Evolutionary conservation across 2,329 filamentous ascomycete genomes (phyloP), one percentile per base, ranked within the genome.

Genomic region (Diplodia intermedia): DNA sequence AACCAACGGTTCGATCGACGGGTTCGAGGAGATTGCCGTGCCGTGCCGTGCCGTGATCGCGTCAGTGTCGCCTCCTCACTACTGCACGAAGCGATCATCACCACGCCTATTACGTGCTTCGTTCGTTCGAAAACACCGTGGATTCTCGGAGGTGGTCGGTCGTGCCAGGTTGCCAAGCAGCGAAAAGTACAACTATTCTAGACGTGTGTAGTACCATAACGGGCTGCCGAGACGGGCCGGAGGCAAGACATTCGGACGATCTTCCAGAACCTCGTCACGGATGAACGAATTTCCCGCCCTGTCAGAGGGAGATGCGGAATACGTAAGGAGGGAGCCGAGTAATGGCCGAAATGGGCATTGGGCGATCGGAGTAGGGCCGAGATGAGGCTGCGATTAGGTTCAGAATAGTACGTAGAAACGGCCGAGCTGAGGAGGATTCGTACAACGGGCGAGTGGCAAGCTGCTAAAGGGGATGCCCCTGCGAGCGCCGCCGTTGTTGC

Each of bases 321-420:
- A 47, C 43, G 43, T 47, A 47, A 47, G 43, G 43, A 47, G 43
- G 2, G n/a, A 9, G 18, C 43, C 43, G 43, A 47, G 43, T 47
- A 47, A 47, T 20, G 43, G 43, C 43, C 43, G 43, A 47, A 20
- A 47, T 20, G 43, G 43, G 8, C 20, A 31, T 31, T 53, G 50
- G 50, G 23, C 50, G 50, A 53, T 26, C 50, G 26, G 26, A 53
- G 50, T 53, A 53, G 50, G 50, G 50, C 50, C 50, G 50, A 53
- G 50, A 29, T 53, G 23, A 53, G 29, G 50, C 14, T 18, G 50
- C 23, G 26, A 53, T 53, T 14, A 29, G n/a, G 43, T 47, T 11
- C n/a, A 47, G 43, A 18, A 18, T n/a, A 18, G 15, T 43, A n/a
- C 40, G 40, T 43, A 18, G 40, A 43, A 47, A 29, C 18, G 23